Evolutionary conservation across 371 early-diverging fungal species (phyloP), one percentile per base, ranked within the genome.

Genomic region (Syncephalastrum racemosum): DNA sequence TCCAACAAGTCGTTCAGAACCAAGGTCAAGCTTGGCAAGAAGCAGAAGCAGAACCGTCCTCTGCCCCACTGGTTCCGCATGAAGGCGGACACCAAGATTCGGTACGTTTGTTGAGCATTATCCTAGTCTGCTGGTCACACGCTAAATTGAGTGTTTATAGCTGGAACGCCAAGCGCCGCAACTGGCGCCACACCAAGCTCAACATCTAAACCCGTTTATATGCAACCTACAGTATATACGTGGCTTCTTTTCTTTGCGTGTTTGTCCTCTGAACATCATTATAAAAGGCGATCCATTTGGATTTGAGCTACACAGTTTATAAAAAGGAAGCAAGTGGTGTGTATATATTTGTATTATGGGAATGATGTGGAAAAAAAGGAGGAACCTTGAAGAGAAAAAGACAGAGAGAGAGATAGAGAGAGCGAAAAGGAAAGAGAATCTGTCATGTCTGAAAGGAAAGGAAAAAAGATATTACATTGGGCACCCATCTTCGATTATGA

Each of bases 151-250:
- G 36, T 25, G 10, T 13, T 48, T 50, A 0, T 61, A 85, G 95
- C 68, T 98, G 96, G 92, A 98, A 96, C 87, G 87, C 94, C 70
- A 98, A 98, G 93, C 91, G 98, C 66, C 92, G 97, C 67, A 89
- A 97, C 94, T 98, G 98, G 98, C 89, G 97, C 80, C 92, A 95
- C 76, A 97, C 95, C 82, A 97, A 98, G 95, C 84, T 96, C 74
- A 90, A 91, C 85, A 74, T 96, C 70, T 95, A 93, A 91, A 13
- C 50, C 36, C 10, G 10, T 31, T 10, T 31, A 31, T 31, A 31
- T 31, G 36, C 36, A 31, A 8, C 36, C 2, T 10, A 5, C 36
- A 31, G 36, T 31, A 31, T 31, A 31, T 31, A 31, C 36, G 10
- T 31, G 36, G 36, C 36, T 8, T 31, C 2, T 31, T 31, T 31